Conservation (phyloP, 192 early-diverging fungal genomes). For the Phycomyces blakesleeanus region DNA sequence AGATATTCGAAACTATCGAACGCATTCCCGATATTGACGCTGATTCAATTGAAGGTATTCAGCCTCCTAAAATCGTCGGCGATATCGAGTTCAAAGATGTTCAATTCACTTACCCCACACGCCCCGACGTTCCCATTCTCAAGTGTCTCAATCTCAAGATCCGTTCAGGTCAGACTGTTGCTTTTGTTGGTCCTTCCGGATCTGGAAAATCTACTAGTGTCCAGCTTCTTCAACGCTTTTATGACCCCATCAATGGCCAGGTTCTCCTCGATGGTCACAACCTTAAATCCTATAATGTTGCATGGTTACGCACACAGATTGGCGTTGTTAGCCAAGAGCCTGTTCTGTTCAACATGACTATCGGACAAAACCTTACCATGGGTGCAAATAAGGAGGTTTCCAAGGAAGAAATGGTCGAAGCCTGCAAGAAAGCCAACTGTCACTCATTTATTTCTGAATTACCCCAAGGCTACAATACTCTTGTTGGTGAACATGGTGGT, state of each 20-base stretch:
- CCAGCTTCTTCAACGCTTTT: conserved; percentile 82
- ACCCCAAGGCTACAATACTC: conserved; percentile 78
- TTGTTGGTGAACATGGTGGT: conserved; percentile 77
- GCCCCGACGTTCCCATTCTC: conserved; percentile 78
- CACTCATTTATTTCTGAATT: conserved; percentile 82
- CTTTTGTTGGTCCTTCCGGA: conserved; percentile 86
- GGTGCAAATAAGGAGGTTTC: conserved; percentile 52
- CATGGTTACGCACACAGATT: conserved; percentile 80
- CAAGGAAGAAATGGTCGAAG: conserved; percentile 70
- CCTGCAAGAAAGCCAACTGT: conserved; percentile 67
- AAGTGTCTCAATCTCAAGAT: conserved; percentile 68
- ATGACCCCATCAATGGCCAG: conserved; percentile 55
- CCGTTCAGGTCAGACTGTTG: conserved; percentile 76
- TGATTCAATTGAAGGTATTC: conserved; percentile 38
- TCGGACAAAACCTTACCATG: conserved; percentile 80
- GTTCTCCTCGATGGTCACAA: conserved; percentile 75
- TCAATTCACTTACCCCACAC: conserved; percentile 82
- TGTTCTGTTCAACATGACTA: conserved; percentile 72
- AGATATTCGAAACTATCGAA: conserved; percentile 79
- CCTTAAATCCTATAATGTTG: conserved; percentile 72
- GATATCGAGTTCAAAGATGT: conserved; percentile 75
- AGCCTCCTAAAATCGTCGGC: conserved; percentile 52
- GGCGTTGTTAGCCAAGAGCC: conserved; percentile 92
- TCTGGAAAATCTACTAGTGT: conserved; percentile 86
- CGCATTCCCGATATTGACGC: conserved; percentile 77